Evolutionary conservation across 208 protist genomes (phyloP).

Genomic region (Sergeia podlipaevii): DNA sequence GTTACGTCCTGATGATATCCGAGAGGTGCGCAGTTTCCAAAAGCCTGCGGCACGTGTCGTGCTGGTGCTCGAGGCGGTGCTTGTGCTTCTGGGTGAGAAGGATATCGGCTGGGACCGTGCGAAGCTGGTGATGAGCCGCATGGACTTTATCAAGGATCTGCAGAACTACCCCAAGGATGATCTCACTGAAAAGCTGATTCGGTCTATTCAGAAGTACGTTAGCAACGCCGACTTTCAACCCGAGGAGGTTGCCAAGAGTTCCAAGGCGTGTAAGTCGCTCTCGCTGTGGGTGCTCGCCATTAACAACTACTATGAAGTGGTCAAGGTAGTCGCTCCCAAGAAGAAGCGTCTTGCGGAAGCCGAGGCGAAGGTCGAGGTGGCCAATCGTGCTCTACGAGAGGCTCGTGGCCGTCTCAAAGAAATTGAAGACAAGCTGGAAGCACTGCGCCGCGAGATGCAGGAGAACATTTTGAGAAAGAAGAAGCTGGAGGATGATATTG

Average conservation of each 20-base stretch:
- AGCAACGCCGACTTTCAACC: conserved; percentile 93
- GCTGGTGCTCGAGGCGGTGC: conserved; percentile 92
- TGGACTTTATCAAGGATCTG: conserved; percentile 92
- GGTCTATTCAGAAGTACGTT: conserved; percentile 92
- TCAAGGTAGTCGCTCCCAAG: conserved; percentile 90
- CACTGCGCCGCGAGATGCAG: conserved; percentile 77
- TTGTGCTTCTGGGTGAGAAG: conserved; percentile 90
- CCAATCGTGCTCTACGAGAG: conserved; percentile 59
- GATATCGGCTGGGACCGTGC: conserved; percentile 92
- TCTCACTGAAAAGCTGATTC: conserved; percentile 81
- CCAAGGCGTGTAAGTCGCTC: conserved; percentile 92
- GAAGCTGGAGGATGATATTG: conserved; percentile 91
- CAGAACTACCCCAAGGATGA: conserved; percentile 93
- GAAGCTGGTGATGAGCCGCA: conserved; percentile 91
- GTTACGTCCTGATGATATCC: conserved; percentile 92
- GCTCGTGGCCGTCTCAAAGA: conserved; percentile 66
- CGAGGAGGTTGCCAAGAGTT: conserved; percentile 92
- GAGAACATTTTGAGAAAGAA: conserved; percentile 89
- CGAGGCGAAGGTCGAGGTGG: conserved; percentile 78
- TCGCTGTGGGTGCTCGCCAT: conserved; percentile 95
- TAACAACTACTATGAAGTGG: conserved; percentile 93
- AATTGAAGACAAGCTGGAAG: conserved; percentile 84
- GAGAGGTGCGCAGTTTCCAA: conserved; percentile 91
- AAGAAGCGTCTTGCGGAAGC: conserved; percentile 70
- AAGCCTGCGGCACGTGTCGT: conserved; percentile 91